Evolutionary conservation across 805 yeast genomes (phyloP).

Genomic region (Metschnikowia noctiluminum): DNA sequence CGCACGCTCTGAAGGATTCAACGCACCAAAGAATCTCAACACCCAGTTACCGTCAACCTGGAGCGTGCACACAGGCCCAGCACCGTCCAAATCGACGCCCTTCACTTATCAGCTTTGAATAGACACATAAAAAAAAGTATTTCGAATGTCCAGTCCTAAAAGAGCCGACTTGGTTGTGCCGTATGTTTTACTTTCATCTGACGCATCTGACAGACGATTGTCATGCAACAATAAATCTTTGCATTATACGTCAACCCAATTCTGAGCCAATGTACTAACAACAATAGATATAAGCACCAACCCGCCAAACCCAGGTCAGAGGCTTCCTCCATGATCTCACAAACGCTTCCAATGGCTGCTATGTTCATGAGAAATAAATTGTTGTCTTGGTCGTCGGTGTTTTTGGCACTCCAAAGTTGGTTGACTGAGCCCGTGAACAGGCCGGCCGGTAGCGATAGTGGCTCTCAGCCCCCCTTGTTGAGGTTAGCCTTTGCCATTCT

Average conservation of each 20-base stretch:
- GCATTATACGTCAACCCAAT: not conserved
- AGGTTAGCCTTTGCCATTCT: constrained; percentile 44
- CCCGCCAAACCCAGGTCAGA: constrained; percentile 48
- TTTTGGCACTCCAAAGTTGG: constrained; percentile 47
- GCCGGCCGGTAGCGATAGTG: constrained; percentile 22
- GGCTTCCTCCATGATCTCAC: constrained; percentile 46
- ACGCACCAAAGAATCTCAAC: too few species aligned
- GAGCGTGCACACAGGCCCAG: not conserved
- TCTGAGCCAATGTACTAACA: constrained; percentile 7
- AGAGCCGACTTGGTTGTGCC: constrained; percentile 18
- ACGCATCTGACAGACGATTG: too few species aligned
- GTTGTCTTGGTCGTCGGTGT: constrained; percentile 54
- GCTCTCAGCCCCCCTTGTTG: constrained; percentile 46
- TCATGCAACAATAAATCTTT: too few species aligned
- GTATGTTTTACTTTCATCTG: constrained; percentile 6
- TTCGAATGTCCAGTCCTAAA: constrained; percentile 13
- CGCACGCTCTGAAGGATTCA: too few species aligned
- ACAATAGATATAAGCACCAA: constrained; percentile 42
- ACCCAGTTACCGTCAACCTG: too few species aligned
- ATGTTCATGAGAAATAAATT: constrained; percentile 59
- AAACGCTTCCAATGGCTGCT: constrained; percentile 65
- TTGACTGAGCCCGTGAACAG: constrained; percentile 42
- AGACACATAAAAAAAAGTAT: not conserved
- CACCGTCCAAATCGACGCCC: not conserved
- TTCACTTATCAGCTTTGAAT: not conserved